Base-by-base conservation (phyloP, 129 eudicot species). In the Calendula officinalis region DNA sequence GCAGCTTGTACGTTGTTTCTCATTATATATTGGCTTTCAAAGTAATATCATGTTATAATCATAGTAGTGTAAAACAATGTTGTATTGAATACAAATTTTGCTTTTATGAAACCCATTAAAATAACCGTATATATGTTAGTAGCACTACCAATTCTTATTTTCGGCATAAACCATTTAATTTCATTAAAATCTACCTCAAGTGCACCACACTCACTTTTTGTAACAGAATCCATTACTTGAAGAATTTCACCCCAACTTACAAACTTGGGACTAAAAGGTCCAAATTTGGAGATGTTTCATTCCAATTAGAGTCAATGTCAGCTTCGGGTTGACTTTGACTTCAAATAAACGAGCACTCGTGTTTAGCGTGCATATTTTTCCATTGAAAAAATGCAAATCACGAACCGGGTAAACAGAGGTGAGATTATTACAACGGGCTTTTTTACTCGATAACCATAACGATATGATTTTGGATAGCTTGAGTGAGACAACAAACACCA, bases 1-100 rank as follows among this genome's bases (percentile, higher is more conserved):
- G 96, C 96, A 4, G 98, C 95, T 55, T 92, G 98, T 77, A 85
- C 95, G 42, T 78, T 92, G 80, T 88, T 92, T 72, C 91, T 92
- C 51, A 85, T 92, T 58, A 79, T 87, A 75, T 88, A 91, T 54
- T 91, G 96, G 96, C 95, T 91, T 72, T 87, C 98, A 41, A 85
- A 85, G 82, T 91, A 57, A 5, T 32, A 50, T 49, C 69, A 42
- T 67, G 69, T 37, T 60, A 69, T 62, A 55, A 37, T 42, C 42
- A 32, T 6, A 41, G 1, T 22, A 22, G 30, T 22, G 30, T 0
- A 22, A 22, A 22, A 44, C 46, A 34, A 43, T 65, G 56, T 8
- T 65, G 62, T 66, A 56, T 22, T 55, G 5, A 40, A 61, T 35
- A 57, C 70, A 57, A 74, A 44, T 70, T 70, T 75, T 22, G 30